Evolutionary conservation across 2,329 filamentous ascomycete genomes (phyloP).

Genomic region (Setomelanomma holmii): DNA sequence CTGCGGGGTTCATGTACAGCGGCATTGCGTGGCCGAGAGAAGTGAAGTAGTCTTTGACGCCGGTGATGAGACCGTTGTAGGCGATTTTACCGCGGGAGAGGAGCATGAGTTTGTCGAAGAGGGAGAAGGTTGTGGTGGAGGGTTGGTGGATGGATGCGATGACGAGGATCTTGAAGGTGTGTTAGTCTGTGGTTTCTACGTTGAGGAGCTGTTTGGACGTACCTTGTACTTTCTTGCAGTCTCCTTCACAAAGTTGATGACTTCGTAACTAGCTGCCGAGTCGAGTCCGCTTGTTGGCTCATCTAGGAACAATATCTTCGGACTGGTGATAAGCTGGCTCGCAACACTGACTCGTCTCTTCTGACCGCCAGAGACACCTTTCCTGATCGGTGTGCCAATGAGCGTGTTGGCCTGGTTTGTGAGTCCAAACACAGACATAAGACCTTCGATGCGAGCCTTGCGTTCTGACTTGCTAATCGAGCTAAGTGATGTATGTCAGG

Average conservation of each 20-base stretch:
- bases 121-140: conserved; percentile 77
- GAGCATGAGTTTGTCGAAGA: conserved; percentile 81
- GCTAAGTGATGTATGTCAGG: conserved; percentile 36
- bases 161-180: conserved; percentile 68
- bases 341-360: conserved; percentile 82
- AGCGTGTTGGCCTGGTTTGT: conserved; percentile 71
- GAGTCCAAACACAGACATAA: conserved; percentile 77
- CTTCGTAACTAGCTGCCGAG: conserved; percentile 76
- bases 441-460: conserved; percentile 66
- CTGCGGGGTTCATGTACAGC: conserved; percentile 76
- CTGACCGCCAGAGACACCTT: conserved; percentile 85
- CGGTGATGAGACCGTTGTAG: conserved; percentile 72
- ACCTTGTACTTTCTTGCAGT: conserved; percentile 73
- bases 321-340: conserved; percentile 80
- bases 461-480: conserved; percentile 65
- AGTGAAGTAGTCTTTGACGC: conserved; percentile 69
- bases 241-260: conserved; percentile 74
- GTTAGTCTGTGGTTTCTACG: conserved; percentile 9
- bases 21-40: conserved; percentile 57
- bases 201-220: conserved; percentile 23
- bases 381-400: conserved; percentile 81
- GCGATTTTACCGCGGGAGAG: conserved; percentile 74
- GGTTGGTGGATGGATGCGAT: conserved; percentile 88
- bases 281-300: conserved; percentile 86
- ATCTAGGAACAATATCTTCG: conserved; percentile 82